Conservation (phyloP, 768 basidiomycete genomes). For the Leccinum obscurum region DNA sequence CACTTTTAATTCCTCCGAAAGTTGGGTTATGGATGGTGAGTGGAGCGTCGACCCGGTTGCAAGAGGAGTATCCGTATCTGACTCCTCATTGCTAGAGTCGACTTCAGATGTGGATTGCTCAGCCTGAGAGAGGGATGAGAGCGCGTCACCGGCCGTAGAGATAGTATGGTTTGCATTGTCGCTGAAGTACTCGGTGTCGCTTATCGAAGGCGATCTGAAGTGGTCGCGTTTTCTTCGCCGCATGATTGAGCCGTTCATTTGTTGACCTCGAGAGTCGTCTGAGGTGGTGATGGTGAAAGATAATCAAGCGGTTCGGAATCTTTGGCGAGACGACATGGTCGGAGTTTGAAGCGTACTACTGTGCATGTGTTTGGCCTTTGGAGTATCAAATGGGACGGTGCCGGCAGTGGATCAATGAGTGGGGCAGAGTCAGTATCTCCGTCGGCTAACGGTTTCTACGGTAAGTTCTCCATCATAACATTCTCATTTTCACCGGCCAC, state of each 20-base stretch:
- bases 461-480: background rate
- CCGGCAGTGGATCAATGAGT: too few species aligned
- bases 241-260: constrained; percentile 19
- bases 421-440: background rate
- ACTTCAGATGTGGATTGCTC: constrained; percentile 20
- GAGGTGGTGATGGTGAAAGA: constrained; percentile 2
- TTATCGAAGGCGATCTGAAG: constrained; percentile 12
- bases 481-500: background rate
- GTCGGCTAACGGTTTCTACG: background rate
- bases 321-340: constrained; percentile 6
- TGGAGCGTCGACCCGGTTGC: constrained; percentile 13
- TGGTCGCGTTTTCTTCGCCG: constrained; percentile 16
- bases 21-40: constrained; percentile 3
- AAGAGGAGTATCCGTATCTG: constrained; percentile 12
- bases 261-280: background rate
- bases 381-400: too few species aligned
- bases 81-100: constrained; percentile 20
- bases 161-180: constrained; percentile 7
- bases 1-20: constrained; percentile 3
- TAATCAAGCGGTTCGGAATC: constrained; percentile 3
- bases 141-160: background rate
- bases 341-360: constrained; percentile 22
- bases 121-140: constrained; percentile 14
- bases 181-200: constrained; percentile 28
- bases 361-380: constrained; percentile 20